Evolutionary conservation across 1,284 basidiomycete species (phyloP), one percentile per base, ranked within the genome.

Genomic region (Tylopilus sp.): DNA sequence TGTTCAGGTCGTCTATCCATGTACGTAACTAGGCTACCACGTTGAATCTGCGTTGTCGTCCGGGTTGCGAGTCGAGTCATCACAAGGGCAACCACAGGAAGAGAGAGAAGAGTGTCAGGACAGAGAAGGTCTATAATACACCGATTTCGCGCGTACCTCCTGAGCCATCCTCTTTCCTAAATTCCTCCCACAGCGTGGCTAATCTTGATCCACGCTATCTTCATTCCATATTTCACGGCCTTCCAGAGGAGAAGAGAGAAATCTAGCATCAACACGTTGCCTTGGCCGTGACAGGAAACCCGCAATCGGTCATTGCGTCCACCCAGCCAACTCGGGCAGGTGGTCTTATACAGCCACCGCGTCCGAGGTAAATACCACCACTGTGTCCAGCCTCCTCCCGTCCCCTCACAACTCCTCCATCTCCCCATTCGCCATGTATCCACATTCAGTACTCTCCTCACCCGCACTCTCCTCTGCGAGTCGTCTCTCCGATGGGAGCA

Each of bases 401-500:
- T 25, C 39, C 51, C 57, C 53, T 50, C 57, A 58, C 43, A 46
- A 2, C 54, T 53, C 29, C 43, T 19, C 43, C 42, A 39, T 40
- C 53, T 49, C 31, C 44, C 52, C 47, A 35, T 20, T 48, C 37
- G 31, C 44, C 42, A 72, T 68, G 67, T 66, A 50, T 48, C 67
- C 66, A 22, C 39, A 48, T 48, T 68, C 66, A 24, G 54, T 56
- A 36, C 61, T 68, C 50, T 69, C 67, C 11, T 68, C 66, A n/a
- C 66, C 66, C 10, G 69, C 66, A 19, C 56, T 65, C 4, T 68
- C 67, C n/a, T 14, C 66, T 31, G 62, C 69, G 24, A 72, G 67
- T 47, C 67, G 67, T 56, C 67, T 68, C 50, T 68, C 67, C 20
- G 67, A 68, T 24, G 70, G 70, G 1, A 68, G 62, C 50, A 72